Evolutionary conservation across 306 rosid species (phyloP).

Genomic region (Quercus ilex): DNA sequence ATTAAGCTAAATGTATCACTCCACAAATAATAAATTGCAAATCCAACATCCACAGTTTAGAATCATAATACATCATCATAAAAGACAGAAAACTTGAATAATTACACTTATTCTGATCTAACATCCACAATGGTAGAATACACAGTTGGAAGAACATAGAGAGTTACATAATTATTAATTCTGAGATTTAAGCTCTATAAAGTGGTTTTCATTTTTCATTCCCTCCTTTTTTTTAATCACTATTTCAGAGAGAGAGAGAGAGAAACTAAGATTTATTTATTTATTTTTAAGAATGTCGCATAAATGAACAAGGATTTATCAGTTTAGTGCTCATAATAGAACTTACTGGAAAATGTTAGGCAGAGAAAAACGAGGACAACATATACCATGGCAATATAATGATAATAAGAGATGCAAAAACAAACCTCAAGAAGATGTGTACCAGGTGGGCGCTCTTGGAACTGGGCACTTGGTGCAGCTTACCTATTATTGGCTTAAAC

Average conservation of each 20-base stretch:
- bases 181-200: neutral
- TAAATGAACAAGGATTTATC: neutral
- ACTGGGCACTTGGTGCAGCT: slow-evolving; percentile 51
- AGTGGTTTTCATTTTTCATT: neutral
- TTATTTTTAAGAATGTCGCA: too few species aligned
- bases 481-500: slow-evolving; percentile 49
- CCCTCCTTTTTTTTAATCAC: neutral
- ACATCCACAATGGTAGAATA: neutral
- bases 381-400: neutral
- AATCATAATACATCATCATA: too few species aligned
- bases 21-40: too few species aligned
- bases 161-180: neutral
- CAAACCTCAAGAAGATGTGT: slow-evolving; percentile 39
- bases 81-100: neutral
- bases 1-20: too few species aligned
- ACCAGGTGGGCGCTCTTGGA: slow-evolving; percentile 49
- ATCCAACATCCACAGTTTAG: too few species aligned
- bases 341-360: neutral
- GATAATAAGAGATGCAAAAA: slow-evolving; percentile 12
- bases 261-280: neutral
- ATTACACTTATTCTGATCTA: neutral
- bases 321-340: neutral
- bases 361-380: neutral
- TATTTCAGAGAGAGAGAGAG: neutral
- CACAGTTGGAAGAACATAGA: neutral